Percentiles rank a stretch among this genome's conserved stretches.
Conservation (phyloP, 345 rosid species). For the Trapa incisa region DNA sequence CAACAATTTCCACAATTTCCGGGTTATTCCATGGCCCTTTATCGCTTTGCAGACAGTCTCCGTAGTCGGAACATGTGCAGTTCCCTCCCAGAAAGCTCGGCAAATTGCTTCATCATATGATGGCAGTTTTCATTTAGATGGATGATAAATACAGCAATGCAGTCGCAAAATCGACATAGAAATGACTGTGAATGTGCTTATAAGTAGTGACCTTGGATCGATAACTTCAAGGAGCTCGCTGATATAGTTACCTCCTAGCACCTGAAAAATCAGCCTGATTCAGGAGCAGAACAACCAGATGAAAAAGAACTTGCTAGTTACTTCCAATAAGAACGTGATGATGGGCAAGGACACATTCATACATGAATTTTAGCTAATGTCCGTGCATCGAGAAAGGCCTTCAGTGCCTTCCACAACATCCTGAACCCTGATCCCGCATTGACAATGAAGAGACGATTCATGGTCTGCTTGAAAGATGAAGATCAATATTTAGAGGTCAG, state of each 20-base stretch:
- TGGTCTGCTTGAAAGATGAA: slow-evolving; percentile 20
- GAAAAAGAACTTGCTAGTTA: neutral
- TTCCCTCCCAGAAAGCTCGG: slow-evolving; percentile 52
- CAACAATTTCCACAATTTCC: slow-evolving; percentile 30
- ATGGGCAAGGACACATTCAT: neutral
- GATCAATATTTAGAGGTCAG: neutral
- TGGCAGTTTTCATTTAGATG: neutral
- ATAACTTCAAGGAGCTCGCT: slow-evolving; percentile 29
- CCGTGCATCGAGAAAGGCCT: slow-evolving; percentile 38
- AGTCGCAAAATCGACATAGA: neutral
- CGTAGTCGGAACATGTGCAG: slow-evolving; percentile 47
- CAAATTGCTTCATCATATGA: slow-evolving; percentile 28
- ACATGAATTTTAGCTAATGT: slow-evolving; percentile 48
- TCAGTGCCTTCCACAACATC: slow-evolving; percentile 51
- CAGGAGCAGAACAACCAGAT: too few relatives aligned
- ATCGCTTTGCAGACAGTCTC: slow-evolving; percentile 50
- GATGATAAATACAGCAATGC: neutral
- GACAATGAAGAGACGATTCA: slow-evolving; percentile 36
- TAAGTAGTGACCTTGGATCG: slow-evolving; percentile 11
- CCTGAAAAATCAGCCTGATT: slow-evolving; percentile 21
- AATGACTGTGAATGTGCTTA: neutral
- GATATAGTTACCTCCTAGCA: slow-evolving; percentile 33
- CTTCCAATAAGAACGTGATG: neutral
- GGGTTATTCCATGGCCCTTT: slow-evolving; percentile 64
- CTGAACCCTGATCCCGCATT: slow-evolving; percentile 57